These are phyloP conservation scores for Malus hybrid DNA, from an alignment of 331 rosid species.

Conservation along the genomic window DNA sequence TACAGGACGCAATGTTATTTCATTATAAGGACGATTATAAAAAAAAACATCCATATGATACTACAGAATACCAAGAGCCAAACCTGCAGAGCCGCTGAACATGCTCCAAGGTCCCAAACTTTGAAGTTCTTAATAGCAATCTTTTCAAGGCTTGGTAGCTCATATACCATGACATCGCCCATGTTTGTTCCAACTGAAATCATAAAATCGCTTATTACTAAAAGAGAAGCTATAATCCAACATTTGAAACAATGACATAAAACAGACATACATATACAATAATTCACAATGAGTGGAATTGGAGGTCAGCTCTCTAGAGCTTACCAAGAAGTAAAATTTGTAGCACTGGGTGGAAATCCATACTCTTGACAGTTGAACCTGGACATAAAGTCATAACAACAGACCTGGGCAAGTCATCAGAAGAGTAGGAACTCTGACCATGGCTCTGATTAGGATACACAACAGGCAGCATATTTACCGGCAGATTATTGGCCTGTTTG, in stretches of 20 bases:
- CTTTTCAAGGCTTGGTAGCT: conserved; percentile 71
- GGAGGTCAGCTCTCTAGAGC: conserved; percentile 7
- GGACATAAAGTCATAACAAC: conserved; percentile 62
- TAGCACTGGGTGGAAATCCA: conserved; percentile 93
- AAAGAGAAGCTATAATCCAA: conserved; percentile 7
- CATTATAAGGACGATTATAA: neutral
- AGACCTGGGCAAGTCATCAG: conserved; percentile 90
- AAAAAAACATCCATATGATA: conserved; percentile 1
- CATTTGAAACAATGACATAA: neutral
- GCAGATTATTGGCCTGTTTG: conserved; percentile 76
- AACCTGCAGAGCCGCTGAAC: conserved; percentile 79
- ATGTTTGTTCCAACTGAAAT: conserved; percentile 82
- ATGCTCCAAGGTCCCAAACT: conserved; percentile 69
- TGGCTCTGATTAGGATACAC: conserved; percentile 67
- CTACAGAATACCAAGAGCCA: conserved; percentile 20
- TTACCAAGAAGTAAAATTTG: conserved; percentile 90
- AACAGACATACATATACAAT: conserved; percentile 1
- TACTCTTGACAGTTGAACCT: conserved; percentile 77
- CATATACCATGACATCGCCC: conserved; percentile 93
- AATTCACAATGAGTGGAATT: neutral
- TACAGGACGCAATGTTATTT: conserved; percentile 16
- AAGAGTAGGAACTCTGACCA: conserved; percentile 81
- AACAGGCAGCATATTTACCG: conserved; percentile 74
- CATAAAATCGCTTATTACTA: neutral
- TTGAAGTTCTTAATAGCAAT: conserved; percentile 69